Percentiles rank a stretch among this genome's conserved stretches.
Evolutionary conservation across 163 green algal genomes (phyloP).

Genomic region (Scenedesmus sp.): DNA sequence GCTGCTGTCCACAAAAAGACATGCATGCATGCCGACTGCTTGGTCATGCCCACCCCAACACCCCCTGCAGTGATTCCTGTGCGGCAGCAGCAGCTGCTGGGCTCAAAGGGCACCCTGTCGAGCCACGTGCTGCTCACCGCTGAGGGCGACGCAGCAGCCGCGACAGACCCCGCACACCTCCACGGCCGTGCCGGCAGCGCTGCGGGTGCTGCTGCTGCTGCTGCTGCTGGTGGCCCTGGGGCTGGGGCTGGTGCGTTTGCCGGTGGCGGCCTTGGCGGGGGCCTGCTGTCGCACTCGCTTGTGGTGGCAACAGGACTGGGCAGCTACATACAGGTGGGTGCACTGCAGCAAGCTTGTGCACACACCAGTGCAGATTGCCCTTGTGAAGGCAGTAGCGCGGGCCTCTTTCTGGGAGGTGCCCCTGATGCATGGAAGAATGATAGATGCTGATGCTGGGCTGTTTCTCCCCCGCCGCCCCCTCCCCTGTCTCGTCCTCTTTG

Average conservation of each 20-base stretch:
- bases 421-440: too few species aligned
- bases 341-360: too few species aligned
- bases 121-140: conserved; percentile 25
- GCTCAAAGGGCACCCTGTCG: background rate
- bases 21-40: too few species aligned
- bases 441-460: too few species aligned
- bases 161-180: background rate
- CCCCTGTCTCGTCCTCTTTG: too few species aligned
- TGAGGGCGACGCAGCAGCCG: background rate
- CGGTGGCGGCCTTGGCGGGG: background rate
- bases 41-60: too few species aligned
- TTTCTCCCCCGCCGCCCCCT: too few species aligned
- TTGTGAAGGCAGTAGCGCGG: too few species aligned
- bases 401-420: too few species aligned
- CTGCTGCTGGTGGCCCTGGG: background rate
- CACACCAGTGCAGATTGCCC: too few species aligned
- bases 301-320: conserved; percentile 41
- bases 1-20: too few species aligned
- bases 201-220: background rate
- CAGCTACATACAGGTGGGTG: conserved; percentile 42
- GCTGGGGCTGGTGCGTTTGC: background rate
- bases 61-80: conserved; percentile 22
- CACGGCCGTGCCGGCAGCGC: too few species aligned
- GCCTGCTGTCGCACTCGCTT: conserved; percentile 34
- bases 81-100: conserved; percentile 34